These are phyloP conservation scores for Zymoseptoria pseudotritici DNA, from an alignment of 2,329 filamentous ascomycete species.

Conservation along the genomic window DNA sequence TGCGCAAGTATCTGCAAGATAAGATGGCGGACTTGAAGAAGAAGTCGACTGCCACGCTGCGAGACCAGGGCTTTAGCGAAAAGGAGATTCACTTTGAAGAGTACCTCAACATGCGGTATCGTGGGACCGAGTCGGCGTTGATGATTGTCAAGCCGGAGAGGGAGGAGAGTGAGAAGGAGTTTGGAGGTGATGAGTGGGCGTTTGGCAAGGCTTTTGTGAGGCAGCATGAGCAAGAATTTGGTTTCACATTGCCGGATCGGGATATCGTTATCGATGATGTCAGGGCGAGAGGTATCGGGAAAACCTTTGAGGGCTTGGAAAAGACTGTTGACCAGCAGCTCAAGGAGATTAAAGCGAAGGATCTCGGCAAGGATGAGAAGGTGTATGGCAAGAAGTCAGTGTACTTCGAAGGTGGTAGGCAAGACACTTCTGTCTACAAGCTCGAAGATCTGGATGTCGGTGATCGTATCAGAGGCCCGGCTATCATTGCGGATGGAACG, in stretches of 20 bases:
- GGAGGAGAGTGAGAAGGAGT: conserved; percentile 54
- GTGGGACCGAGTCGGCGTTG: conserved; percentile 81
- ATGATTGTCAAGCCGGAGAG: conserved; percentile 74
- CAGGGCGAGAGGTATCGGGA: conserved; percentile 78
- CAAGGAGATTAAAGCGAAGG: conserved; percentile 56
- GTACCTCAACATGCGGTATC: conserved; percentile 89
- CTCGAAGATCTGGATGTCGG: conserved; percentile 67
- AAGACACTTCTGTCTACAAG: conserved; percentile 75
- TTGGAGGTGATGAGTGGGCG: conserved; percentile 63
- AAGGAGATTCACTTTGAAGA: conserved; percentile 76
- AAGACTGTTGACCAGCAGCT: conserved; percentile 81
- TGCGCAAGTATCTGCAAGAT: conserved; percentile 54
- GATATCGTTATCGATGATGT: conserved; percentile 90
- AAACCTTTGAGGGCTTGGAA: conserved; percentile 71
- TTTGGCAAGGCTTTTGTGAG: conserved; percentile 78
- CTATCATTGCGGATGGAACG: conserved; percentile 77
- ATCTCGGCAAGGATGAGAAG: conserved; percentile 52
- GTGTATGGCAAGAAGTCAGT: conserved; percentile 61
- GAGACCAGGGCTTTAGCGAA: conserved; percentile 71
- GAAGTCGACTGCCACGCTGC: conserved; percentile 61
- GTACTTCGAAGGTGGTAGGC: conserved; percentile 76
- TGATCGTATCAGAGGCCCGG: conserved; percentile 67
- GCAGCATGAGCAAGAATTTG: conserved; percentile 88
- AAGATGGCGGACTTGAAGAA: conserved; percentile 75
- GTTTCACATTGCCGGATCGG: conserved; percentile 75